Evolutionary conservation across 2,329 filamentous ascomycete genomes (phyloP), one percentile per base, ranked within the genome.

Genomic region (Claviceps sp.): DNA sequence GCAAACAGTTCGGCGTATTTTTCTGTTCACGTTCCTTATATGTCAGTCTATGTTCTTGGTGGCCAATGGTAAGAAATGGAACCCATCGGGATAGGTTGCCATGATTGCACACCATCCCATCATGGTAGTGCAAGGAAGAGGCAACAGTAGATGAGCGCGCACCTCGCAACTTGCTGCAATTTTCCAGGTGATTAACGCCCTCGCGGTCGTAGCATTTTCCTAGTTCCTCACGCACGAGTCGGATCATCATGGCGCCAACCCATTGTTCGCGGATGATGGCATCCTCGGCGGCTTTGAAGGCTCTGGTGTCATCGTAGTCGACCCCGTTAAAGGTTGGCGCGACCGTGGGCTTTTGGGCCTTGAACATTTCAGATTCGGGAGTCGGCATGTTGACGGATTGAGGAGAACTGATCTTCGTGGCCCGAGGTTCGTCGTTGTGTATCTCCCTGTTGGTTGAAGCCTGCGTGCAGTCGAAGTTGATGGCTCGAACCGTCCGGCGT

Each of bases 201-300:
- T 93, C 85, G 60, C 81, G 77, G 69, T 82, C 81, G 71, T 93
- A 93, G 75, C 87, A 93, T 73, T 88, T 91, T 69, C 83, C 78
- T 72, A 93, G 74, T 74, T 93, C 87, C 67, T 91, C 85, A 57
- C 85, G 75, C 52, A 93, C 85, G 57, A 93, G 72, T 55, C 87
- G 77, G 53, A 85, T 85, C 87, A 90, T 93, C 87, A 93, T 93
- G 67, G 84, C 83, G 67, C 81, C 82, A 55, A 93, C 86, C 88
- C 88, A 93, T 73, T 93, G 87, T 72, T 93, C 87, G 57, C 86
- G 78, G 61, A 93, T 79, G 53, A 93, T 78, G 58, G 86, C 79
- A 67, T 93, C 87, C 67, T 91, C 86, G 51, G 87, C 87, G 55
- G 82, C 82, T 75, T 91, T 93, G 66, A 93, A 75, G 60, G 81